Evolutionary conservation across 2,329 filamentous ascomycete species (phyloP), one percentile per base, ranked within the genome.

Genomic region (Fusarium longipes): DNA sequence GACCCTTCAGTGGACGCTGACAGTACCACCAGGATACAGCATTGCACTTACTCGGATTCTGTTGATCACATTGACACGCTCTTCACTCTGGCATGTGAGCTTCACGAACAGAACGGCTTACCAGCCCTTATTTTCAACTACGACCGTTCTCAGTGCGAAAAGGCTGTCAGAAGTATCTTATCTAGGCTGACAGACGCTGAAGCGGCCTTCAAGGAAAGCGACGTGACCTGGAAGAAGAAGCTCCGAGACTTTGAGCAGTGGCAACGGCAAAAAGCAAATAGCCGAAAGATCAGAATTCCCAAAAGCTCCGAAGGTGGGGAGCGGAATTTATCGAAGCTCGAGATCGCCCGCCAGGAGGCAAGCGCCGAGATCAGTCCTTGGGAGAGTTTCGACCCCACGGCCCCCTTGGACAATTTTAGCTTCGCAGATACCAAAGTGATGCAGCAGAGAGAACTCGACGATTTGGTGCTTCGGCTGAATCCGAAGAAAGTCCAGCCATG

Each of bases 61-160:
- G n/a, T n/a, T n/a, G n/a, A n/a, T n/a, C n/a, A n/a, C n/a, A 27
- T 58, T 12, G 8, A 32, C 9, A 63, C 27, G 7, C 18, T 69
- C 3, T 79, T 91, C 18, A 83, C 87, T 2, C 77, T 92, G 29
- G 79, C 91, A 0, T 82, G 80, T 17, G 83, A 88, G 30, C 81
- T 93, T 1, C 85, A 92, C 47, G 79, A 82, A 17, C 85, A 88
- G 56, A 84, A 87, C 55, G 90, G 89, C 0, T 81, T 95, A 1
- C 92, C 91, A 0, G 91, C 89, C 0, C 87, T 95, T 12, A 76
- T 93, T 2, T 95, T 95, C 81, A 92, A 92, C 73, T 95, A 92
- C 69, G 89, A 93, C 66, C 87, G 91, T 44, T 76, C 77, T 3
- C 77, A 80, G 29, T 94, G 92, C 70, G 91, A 93, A 75, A 75